Conservation (phyloP, 176 grass and related monocot species). For the Zizania latifolia region DNA sequence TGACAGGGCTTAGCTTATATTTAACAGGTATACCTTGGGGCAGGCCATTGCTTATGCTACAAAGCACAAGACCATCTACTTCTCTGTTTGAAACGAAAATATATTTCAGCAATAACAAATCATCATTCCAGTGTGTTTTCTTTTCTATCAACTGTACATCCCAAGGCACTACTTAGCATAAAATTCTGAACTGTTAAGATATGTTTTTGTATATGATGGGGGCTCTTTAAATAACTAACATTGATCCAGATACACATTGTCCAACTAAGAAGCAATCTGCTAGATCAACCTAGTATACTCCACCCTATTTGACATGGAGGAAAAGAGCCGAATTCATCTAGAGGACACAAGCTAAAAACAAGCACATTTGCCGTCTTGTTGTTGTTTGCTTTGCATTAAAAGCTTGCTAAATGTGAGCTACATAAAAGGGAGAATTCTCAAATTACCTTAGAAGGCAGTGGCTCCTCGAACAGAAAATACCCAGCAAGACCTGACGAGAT, state of each 20-base stretch:
- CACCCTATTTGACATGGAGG: not conserved
- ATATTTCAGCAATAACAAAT: not conserved
- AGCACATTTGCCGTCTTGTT: not conserved
- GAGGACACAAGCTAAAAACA: not conserved
- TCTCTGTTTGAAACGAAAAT: not conserved
- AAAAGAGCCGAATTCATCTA: not conserved
- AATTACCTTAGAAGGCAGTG: constrained; percentile 69
- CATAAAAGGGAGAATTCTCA: not conserved
- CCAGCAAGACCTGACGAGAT: constrained; percentile 81
- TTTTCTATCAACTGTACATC: not conserved
- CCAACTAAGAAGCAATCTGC: not conserved
- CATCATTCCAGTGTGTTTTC: not conserved
- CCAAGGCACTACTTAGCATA: not conserved
- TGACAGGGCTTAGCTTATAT: not conserved
- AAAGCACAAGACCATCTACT: not conserved
- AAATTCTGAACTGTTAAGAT: not conserved
- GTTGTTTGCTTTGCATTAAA: not conserved
- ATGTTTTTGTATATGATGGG: not conserved
- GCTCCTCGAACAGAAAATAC: constrained; percentile 76
- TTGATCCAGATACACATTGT: not conserved
- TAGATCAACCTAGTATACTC: not conserved
- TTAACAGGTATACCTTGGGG: not conserved
- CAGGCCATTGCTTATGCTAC: not conserved
- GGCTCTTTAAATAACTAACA: not conserved
- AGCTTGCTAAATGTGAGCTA: not conserved